Conservation (phyloP, 75 land plant genomes). For the Sequoia sempervirens region DNA sequence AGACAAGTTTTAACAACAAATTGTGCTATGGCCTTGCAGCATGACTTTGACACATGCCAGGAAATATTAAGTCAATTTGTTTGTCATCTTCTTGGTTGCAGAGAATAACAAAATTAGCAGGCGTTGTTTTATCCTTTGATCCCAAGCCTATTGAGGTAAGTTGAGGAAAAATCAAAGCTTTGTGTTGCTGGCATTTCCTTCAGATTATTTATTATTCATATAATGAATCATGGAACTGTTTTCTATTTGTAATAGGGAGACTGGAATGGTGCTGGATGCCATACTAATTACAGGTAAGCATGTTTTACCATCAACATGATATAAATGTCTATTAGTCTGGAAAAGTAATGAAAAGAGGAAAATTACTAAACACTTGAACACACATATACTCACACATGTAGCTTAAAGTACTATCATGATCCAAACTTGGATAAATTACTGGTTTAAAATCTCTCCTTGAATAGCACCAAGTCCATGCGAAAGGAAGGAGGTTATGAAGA, state of each 20-base stretch:
- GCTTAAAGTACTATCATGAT: neutral
- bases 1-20: neutral
- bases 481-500: slow-evolving; percentile 53
- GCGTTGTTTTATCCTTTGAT: slow-evolving; percentile 91
- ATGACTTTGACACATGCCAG: neutral
- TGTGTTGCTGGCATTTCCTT: neutral
- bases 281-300: slow-evolving; percentile 83
- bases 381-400: neutral
- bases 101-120: slow-evolving; percentile 96
- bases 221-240: neutral
- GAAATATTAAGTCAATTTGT: neutral
- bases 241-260: slow-evolving; percentile 47
- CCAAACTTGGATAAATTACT: neutral
- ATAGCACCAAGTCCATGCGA: slow-evolving; percentile 78
- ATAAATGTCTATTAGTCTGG: neutral
- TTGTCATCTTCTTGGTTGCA: slow-evolving; percentile 17
- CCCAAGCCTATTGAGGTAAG: slow-evolving; percentile 87
- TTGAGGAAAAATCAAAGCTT: neutral
- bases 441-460: neutral
- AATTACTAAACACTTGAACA: neutral
- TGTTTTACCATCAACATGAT: neutral
- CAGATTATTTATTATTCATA: neutral
- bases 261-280: slow-evolving; percentile 91
- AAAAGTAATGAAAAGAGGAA: neutral
- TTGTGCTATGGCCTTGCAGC: neutral